Percentiles rank a stretch among this genome's conserved stretches.
Evolutionary conservation across 2,329 filamentous ascomycete genomes (phyloP).

Genomic region (Neofusicoccum sp.): DNA sequence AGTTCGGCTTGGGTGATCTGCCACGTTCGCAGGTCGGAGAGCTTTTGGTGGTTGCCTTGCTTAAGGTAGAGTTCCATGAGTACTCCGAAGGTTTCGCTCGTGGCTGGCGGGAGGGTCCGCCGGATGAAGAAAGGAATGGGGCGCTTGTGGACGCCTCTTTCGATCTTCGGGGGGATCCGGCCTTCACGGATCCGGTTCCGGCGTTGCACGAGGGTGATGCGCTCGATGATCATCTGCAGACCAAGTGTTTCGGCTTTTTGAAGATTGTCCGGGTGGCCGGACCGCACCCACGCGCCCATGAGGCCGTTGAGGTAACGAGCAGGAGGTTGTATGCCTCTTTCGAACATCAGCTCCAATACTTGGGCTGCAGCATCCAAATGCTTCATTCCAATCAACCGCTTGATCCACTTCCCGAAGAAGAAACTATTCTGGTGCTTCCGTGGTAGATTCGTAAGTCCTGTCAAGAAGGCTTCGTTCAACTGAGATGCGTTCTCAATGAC

Average conservation of each 20-base stretch:
- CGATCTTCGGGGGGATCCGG: neutral
- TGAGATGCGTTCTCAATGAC: slow-evolving; percentile 29
- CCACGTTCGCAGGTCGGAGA: slow-evolving; percentile 32
- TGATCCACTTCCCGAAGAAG: slow-evolving; percentile 86
- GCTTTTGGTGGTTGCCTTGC: slow-evolving; percentile 32
- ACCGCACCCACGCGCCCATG: slow-evolving; percentile 69
- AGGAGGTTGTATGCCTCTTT: slow-evolving; percentile 64
- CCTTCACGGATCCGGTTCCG: neutral
- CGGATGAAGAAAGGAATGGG: neutral
- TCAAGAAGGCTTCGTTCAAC: slow-evolving; percentile 49
- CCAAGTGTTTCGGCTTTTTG: slow-evolving; percentile 36
- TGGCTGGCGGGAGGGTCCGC: slow-evolving; percentile 27
- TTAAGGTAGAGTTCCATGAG: slow-evolving; percentile 33
- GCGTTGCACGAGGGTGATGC: neutral
- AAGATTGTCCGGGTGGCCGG: slow-evolving; percentile 23
- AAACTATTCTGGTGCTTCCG: slow-evolving; percentile 63
- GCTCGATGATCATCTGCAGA: slow-evolving; percentile 34
- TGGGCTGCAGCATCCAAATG: slow-evolving; percentile 62
- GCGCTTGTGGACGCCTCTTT: neutral
- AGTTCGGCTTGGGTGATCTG: slow-evolving; percentile 25
- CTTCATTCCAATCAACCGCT: slow-evolving; percentile 69
- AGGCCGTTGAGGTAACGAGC: slow-evolving; percentile 79
- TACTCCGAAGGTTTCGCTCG: slow-evolving; percentile 31
- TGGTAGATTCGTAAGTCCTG: slow-evolving; percentile 54
- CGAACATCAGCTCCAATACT: slow-evolving; percentile 74